Percentiles rank a stretch among this genome's conserved stretches.
phyloP scores from a whole-genome alignment of 2,329 filamentous ascomycete genomes.

The Ophidiomyces ophidiicola region DNA sequence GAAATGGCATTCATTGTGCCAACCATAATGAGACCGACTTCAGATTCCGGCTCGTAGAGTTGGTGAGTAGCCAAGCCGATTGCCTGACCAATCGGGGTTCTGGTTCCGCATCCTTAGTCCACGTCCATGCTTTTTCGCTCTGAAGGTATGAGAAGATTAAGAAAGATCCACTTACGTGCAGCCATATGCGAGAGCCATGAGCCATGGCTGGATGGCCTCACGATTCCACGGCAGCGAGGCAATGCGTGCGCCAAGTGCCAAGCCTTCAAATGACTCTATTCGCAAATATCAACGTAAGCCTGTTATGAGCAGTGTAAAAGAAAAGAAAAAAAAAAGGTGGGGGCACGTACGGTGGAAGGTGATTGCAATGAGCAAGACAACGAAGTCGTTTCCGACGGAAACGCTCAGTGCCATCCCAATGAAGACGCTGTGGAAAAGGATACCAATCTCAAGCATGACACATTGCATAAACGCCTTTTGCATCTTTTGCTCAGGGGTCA shows the following conservation, averaged over 20 bases:
- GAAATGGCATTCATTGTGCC: constrained; percentile 75
- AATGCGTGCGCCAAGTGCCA: constrained; percentile 27
- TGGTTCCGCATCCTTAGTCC: constrained; percentile 23
- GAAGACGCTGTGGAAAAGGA: constrained; percentile 61
- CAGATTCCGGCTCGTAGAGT: constrained; percentile 60
- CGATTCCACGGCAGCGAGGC: constrained; percentile 23
- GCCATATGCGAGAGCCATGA: constrained; percentile 68
- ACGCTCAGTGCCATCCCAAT: constrained; percentile 30
- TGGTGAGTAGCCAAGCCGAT: constrained; percentile 64
- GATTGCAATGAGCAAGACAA: constrained; percentile 27
- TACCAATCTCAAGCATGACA: constrained; percentile 62
- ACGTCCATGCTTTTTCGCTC: not conserved
- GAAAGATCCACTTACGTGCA: constrained; percentile 29
- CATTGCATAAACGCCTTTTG: constrained; percentile 60
- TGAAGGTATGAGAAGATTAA: not conserved
- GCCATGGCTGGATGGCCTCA: constrained; percentile 39
- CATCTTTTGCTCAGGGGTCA: constrained; percentile 33
- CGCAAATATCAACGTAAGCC: constrained; percentile 4
- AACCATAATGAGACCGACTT: constrained; percentile 61
- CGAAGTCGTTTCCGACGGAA: constrained; percentile 25
- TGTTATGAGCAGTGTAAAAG: not conserved
- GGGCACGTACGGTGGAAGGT: constrained; percentile 26
- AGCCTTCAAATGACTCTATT: constrained; percentile 27
- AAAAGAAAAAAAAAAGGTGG: not conserved
- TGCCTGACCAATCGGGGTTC: constrained; percentile 64